Percentiles rank a stretch among this genome's conserved stretches.
These are phyloP conservation scores for Boletus rufocinnamomeus DNA, from an alignment of 768 basidiomycete genomes.

Conservation along the genomic window DNA sequence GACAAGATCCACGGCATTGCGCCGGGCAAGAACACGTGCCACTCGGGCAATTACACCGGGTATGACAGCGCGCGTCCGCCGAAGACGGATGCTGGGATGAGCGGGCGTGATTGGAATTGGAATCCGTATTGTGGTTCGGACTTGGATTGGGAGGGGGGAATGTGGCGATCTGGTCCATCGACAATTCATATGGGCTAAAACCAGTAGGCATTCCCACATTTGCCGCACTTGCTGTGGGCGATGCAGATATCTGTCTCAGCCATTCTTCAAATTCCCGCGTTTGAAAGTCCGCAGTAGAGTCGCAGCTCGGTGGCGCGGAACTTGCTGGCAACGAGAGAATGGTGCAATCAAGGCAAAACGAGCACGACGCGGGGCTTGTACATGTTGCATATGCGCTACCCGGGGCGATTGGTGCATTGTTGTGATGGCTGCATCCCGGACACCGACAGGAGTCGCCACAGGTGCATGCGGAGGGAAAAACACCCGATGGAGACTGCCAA, in stretches of 20 bases:
- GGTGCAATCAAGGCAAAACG: constrained; percentile 64
- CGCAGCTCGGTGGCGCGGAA: constrained; percentile 42
- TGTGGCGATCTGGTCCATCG: constrained; percentile 21
- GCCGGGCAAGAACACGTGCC: constrained; percentile 37
- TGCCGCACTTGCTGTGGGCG: constrained; percentile 15
- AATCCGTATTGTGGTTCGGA: constrained; percentile 3
- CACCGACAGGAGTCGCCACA: constrained; percentile 68
- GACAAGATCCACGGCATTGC: constrained; percentile 34
- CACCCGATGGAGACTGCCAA: constrained; percentile 25
- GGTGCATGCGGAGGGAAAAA: constrained; percentile 54
- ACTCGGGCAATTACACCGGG: constrained; percentile 36
- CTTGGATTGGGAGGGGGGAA: constrained; percentile 17
- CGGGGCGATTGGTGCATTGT: constrained; percentile 38
- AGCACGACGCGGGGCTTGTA: constrained; percentile 39
- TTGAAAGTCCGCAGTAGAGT: constrained; percentile 45
- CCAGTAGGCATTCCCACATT: constrained; percentile 21
- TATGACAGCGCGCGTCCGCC: constrained; percentile 33
- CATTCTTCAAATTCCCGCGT: constrained; percentile 61
- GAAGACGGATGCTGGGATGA: constrained; percentile 20
- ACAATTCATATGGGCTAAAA: constrained; percentile 35
- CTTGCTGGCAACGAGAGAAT: constrained; percentile 51
- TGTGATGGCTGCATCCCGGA: constrained; percentile 64
- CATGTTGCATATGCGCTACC: constrained; percentile 42
- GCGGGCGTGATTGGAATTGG: constrained; percentile 8
- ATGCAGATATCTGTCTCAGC: constrained; percentile 50